Evolutionary conservation across 257 asterid genomes (phyloP), one percentile per base, ranked within the genome.

Genomic region (Solanum arcanum): DNA sequence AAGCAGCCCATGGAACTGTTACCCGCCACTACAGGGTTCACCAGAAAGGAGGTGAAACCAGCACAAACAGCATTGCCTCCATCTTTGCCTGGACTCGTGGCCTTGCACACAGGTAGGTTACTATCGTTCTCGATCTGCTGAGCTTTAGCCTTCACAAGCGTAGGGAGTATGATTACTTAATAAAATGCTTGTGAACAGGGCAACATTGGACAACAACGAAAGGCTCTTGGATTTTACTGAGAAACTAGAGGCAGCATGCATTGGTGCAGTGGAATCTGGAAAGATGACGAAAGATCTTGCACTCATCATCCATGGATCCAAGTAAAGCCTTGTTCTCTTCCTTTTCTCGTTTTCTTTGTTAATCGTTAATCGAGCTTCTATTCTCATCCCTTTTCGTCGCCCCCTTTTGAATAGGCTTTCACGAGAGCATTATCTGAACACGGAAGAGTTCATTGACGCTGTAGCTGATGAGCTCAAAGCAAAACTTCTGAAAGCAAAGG

Each of bases 231-330:
- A 93, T 70, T 97, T 97, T 91, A 90, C 98, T 27, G 99, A 95
- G 94, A 96, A 97, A 86, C 89, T 97, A 73, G 99, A 97, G 91
- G 95, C 97, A 7, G 99, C 99, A n/a, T 97, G 99, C 84, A 80
- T 97, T 84, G 97, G 98, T 83, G 94, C 93, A 7, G 99, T 97
- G 80, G 99, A 97, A 92, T 91, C 98, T 39, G 99, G 98, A 49
- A 97, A 96, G 95, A 97, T 97, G 99, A 97, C 99, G 70, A 97
- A 97, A 91, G 99, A 97, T 92, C 99, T 97, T 84, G 98, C 99
- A 86, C 99, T 97, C 49, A 93, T 97, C 86, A 94, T 90, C 92
- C 97, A 97, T 86, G 99, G 99, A 88, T 91, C 99, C 90, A 94
- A 94, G 99, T 97, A 88, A 88, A 90, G 96, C 47, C 21, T 16